Conservation (phyloP, 2,329 filamentous ascomycete genomes). For the Juglanconis sp. region DNA sequence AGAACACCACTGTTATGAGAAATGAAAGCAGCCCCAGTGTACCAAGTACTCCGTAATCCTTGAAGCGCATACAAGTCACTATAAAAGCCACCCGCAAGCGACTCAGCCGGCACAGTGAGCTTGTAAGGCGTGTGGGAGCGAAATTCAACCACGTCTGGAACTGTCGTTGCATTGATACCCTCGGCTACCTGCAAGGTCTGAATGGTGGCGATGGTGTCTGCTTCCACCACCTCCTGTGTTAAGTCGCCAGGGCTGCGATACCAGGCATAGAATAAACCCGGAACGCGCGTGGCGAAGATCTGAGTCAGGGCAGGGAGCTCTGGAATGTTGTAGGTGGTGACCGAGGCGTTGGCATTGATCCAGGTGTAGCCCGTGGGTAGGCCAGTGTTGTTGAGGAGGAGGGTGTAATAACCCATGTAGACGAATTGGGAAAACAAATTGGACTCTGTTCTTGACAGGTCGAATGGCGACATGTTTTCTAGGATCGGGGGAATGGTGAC, state of each 20-base stretch:
- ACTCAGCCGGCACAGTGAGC: background rate
- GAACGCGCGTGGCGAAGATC: background rate
- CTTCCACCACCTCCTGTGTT: too few species aligned
- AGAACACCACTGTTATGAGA: background rate
- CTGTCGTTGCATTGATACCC: background rate
- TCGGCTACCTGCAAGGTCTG: background rate
- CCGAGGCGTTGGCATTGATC: background rate
- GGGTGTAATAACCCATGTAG: background rate
- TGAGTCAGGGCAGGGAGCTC: background rate
- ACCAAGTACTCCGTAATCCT: background rate
- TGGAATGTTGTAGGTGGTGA: background rate
- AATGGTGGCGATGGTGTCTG: background rate
- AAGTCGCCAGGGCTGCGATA: background rate
- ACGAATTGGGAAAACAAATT: background rate
- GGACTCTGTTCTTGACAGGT: slow-evolving; percentile 25
- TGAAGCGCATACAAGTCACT: background rate
- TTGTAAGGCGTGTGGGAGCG: background rate
- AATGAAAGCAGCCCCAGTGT: background rate
- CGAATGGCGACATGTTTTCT: slow-evolving; percentile 28
- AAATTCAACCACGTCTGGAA: background rate
- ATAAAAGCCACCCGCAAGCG: background rate
- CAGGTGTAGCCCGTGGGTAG: background rate
- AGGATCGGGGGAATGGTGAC: slow-evolving; percentile 32
- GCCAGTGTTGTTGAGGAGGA: background rate
- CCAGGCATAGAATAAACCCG: background rate